Base-by-base conservation (phyloP, 106 monocot genomes). In the Amphibolis antarctica region DNA sequence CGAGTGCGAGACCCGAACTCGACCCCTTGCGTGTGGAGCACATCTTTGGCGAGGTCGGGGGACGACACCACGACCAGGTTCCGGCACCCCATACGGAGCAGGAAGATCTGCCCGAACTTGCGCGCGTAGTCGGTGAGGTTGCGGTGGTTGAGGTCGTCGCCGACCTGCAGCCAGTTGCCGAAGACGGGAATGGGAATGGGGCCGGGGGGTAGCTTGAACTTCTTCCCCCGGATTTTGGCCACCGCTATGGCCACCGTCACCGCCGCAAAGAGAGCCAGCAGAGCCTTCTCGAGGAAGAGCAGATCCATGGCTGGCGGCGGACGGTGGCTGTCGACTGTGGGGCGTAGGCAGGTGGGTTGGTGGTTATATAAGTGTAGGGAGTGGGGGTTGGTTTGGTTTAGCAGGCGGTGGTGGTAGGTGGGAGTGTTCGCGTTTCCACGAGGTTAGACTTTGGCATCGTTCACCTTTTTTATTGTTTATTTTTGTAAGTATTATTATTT, bases 141-240 rank as follows among this genome's bases (percentile, higher is more conserved):
- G 14, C 81, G 71, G 76, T 88, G 88, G 83, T 83, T 88, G 59
- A 88, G 83, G 66, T 88, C 88, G 62, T 88, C 77, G 30, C 87
- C 87, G 4, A 88, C 87, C 69, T 88, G 87, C 42, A 88, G 87
- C 87, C 87, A 88, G 67, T 88, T 83, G 53, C 88, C 88, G 58
- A 88, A 81, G 50, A 88, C 31, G 28, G 88, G 88, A n/a, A 87
- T 44, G 9, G 87, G 46, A 11, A 80, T 19, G 20, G 87, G 87
- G 0, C 87, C 87, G 0, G 87, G 87, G 10, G 87, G 86, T 14
- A 86, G 86, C 59, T 69, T 73, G 83, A 83, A 63, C 15, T 69
- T 67, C 81, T 84, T 83, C 5, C 92, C 88, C 12, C 80, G 62
- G 44, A 80, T 64, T 60, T 82, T 92, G 20, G 92, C 64, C 36